Evolutionary conservation across 768 basidiomycete genomes (phyloP).

Genomic region (Tylopilus intermedius): DNA sequence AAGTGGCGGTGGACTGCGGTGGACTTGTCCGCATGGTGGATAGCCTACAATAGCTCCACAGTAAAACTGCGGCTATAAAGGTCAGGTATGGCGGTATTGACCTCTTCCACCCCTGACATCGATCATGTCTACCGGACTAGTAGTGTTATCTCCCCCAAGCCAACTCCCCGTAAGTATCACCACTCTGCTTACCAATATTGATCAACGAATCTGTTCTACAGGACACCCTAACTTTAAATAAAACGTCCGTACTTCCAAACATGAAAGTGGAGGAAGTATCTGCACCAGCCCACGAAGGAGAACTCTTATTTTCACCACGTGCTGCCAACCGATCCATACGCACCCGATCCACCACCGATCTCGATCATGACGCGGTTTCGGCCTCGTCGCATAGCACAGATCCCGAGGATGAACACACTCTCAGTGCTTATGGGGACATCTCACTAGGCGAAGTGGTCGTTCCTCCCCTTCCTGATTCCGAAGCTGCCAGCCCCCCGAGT

Average conservation of each 20-base stretch:
- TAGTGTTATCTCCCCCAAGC: not conserved
- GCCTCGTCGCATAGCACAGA: not conserved
- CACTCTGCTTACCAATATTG: not conserved
- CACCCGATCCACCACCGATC: not conserved
- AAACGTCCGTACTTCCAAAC: not conserved
- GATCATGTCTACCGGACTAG: conserved; percentile 8
- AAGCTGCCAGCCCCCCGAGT: not conserved
- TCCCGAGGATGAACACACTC: conserved; percentile 35
- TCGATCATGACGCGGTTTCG: not conserved
- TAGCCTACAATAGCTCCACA: conserved; percentile 11
- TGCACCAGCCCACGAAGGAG: not conserved
- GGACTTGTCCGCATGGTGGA: conserved; percentile 6
- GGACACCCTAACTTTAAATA: conserved; percentile 7
- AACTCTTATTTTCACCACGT: not conserved
- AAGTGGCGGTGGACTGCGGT: conserved; percentile 2
- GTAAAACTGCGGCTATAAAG: conserved; percentile 11
- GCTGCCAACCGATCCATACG: not conserved
- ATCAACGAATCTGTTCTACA: conserved; percentile 1
- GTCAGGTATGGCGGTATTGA: not conserved
- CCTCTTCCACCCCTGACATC: not conserved
- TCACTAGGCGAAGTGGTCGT: conserved; percentile 36
- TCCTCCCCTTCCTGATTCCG: conserved; percentile 21
- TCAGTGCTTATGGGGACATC: conserved; percentile 44
- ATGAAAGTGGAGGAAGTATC: not conserved
- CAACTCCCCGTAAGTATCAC: conserved; percentile 9